Base-by-base conservation (phyloP, 306 rosid genomes). In the Castanospermum australe region DNA sequence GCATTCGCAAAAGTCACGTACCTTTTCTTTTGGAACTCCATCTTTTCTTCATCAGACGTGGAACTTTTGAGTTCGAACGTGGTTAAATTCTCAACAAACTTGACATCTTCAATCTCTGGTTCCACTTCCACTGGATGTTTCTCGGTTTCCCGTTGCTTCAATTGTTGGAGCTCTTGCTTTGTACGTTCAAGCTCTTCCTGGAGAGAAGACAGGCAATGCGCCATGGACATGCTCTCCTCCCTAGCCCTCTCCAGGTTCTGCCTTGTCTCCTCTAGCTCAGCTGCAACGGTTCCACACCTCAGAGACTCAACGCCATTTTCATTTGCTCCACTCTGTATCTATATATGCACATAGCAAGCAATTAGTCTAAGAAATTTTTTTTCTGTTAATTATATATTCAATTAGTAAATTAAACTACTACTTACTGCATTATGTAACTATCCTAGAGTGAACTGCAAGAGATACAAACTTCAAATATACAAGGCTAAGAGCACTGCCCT, bases 21-120 rank as follows among this genome's bases (percentile, higher is more conserved):
- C 70, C 92, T 86, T 79, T 87, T 90, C 87, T 90, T 92, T 33
- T 92, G 94, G 25, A 90, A 88, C 36, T 88, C 97, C 66, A 81
- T 64, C 15, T 45, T 84, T 56, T 67, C 73, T 54, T 47, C 56
- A 20, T 68, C 25, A 18, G 61, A 10, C 2, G 13, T 17, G 24
- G n/a, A 61, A 61, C 41, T 7, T 7, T 73, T 83, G 39, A 17
- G 71, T 0, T 71, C 84, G 35, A 81, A 73, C 24, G 69, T 82
- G 42, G 76, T 67, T 0, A 87, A 51, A 13, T 77, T 83, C 6
- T 85, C 93, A 0, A 86, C 84, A 22, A 79, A 71, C 78, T 88
- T 88, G 50, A 88, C 85, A 28, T 84, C 90, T 54, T 87, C 87
- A 12, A 60, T 69, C 84, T 84, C 87, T 0, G 82, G 17, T 25